phyloP scores from a whole-genome alignment of 768 basidiomycete species.

The Lactarius indigo region DNA sequence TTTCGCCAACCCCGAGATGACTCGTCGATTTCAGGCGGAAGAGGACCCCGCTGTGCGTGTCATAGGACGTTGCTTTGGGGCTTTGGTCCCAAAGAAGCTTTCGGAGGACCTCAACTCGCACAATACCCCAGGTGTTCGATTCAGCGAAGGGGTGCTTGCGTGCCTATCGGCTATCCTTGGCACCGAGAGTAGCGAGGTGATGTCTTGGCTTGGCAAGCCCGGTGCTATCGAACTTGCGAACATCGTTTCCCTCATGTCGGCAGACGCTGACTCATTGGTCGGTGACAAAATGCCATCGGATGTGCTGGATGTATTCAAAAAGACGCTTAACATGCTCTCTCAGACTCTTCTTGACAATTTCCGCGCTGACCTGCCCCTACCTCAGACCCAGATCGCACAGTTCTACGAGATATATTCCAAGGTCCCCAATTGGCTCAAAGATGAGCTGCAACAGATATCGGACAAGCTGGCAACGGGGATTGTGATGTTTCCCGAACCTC shows the following conservation, averaged over 20 bases:
- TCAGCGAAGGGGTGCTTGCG: not conserved
- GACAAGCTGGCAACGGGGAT: not conserved
- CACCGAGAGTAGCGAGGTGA: not conserved
- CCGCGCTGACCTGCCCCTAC: not conserved
- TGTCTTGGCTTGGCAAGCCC: not conserved
- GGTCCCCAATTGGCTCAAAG: not conserved
- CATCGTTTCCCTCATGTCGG: not conserved
- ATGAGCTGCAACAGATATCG: not conserved
- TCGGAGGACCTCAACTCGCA: not conserved
- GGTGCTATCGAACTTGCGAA: not conserved
- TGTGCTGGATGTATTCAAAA: not conserved
- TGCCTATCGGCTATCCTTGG: not conserved
- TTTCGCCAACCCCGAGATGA: not conserved
- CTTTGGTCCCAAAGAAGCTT: not conserved
- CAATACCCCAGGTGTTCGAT: not conserved
- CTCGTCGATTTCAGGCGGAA: not conserved
- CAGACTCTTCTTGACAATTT: not conserved
- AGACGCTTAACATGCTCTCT: not conserved
- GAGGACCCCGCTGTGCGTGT: not conserved
- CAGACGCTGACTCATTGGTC: not conserved
- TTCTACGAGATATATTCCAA: not conserved
- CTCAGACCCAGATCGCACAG: not conserved
- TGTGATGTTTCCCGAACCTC: not conserved
- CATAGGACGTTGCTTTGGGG: not conserved
- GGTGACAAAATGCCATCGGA: not conserved